Percentiles rank a stretch among this genome's conserved stretches.
phyloP scores from a whole-genome alignment of 2,329 filamentous ascomycete genomes.

The Sporothrix euskadiensis region DNA sequence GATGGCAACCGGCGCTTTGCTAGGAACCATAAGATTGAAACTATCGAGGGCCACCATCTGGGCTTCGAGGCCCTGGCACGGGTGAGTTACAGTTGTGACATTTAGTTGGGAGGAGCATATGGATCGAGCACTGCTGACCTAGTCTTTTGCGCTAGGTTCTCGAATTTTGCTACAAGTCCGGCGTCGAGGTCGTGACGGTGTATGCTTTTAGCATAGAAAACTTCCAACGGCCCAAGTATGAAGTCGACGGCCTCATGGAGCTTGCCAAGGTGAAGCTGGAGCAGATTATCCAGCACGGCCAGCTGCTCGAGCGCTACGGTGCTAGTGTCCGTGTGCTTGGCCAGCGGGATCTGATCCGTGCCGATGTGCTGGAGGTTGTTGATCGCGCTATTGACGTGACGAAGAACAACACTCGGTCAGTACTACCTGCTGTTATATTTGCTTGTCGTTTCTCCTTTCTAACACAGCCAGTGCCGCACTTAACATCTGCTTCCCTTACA shows the following conservation, averaged over 20 bases:
- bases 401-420: conserved; percentile 76
- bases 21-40: conserved; percentile 86
- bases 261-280: conserved; percentile 94
- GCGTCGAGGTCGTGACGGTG: conserved; percentile 94
- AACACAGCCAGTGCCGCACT: conserved; percentile 54
- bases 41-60: conserved; percentile 90
- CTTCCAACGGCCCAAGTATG: conserved; percentile 94
- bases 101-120: neutral
- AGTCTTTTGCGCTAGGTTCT: conserved; percentile 62
- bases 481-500: conserved; percentile 98
- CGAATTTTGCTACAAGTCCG: conserved; percentile 97
- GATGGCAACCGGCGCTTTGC: conserved; percentile 96
- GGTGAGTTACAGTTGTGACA: conserved; percentile 51
- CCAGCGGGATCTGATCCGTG: conserved; percentile 77
- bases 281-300: conserved; percentile 89
- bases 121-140: neutral
- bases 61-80: conserved; percentile 93
- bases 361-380: conserved; percentile 85
- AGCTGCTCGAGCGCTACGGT: conserved; percentile 88
- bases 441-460: neutral
- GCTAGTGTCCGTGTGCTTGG: conserved; percentile 84
- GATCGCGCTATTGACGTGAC: conserved; percentile 85
- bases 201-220: conserved; percentile 99
- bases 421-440: conserved; percentile 5
- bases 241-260: conserved; percentile 96